A percentile compares a stretch with the other conserved stretches of the same genome.
These are phyloP conservation scores for Flaveria trinervia DNA, from an alignment of 129 eudicot genomes.

Conservation along the genomic window DNA sequence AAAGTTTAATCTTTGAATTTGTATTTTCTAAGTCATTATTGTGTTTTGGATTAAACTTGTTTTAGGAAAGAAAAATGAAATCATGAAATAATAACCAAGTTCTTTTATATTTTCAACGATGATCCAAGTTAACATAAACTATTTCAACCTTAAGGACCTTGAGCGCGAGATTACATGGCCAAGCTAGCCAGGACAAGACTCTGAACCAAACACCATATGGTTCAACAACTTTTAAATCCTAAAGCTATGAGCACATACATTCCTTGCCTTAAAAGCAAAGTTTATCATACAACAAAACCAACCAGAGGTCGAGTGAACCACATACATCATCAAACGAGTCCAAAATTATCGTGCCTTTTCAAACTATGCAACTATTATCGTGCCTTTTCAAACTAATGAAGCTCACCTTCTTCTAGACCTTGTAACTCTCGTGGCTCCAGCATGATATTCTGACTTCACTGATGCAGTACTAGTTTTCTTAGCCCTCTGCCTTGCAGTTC, in stretches of 20 bases:
- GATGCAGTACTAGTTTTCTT: conserved; percentile 46
- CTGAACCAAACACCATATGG: not conserved
- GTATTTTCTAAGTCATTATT: not conserved
- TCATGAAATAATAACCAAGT: no score
- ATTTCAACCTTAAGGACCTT: not conserved
- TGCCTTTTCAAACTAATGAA: not conserved
- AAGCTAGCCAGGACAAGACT: not conserved
- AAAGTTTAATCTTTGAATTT: not conserved
- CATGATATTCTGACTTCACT: conserved; percentile 41
- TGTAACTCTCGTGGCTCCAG: conserved; percentile 47
- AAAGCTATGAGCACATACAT: conserved; percentile 1
- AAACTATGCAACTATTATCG: not conserved
- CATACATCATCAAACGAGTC: conserved; percentile 2
- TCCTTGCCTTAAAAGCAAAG: not conserved
- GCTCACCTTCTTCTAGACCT: conserved; percentile 65
- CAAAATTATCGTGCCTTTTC: not conserved
- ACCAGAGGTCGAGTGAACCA: conserved; percentile 31
- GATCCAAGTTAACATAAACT: not conserved
- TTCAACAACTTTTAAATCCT: not conserved
- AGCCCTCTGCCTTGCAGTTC: conserved; percentile 43
- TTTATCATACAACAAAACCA: conserved; percentile 14
- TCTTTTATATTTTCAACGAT: not conserved
- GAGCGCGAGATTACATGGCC: not conserved
- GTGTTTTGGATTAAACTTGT: not conserved
- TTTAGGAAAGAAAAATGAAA: not conserved